A percentile compares a stretch with the other conserved stretches of the same genome.
phyloP scores from a whole-genome alignment of 371 early-diverging fungal species.

The Blakeslea trispora region DNA sequence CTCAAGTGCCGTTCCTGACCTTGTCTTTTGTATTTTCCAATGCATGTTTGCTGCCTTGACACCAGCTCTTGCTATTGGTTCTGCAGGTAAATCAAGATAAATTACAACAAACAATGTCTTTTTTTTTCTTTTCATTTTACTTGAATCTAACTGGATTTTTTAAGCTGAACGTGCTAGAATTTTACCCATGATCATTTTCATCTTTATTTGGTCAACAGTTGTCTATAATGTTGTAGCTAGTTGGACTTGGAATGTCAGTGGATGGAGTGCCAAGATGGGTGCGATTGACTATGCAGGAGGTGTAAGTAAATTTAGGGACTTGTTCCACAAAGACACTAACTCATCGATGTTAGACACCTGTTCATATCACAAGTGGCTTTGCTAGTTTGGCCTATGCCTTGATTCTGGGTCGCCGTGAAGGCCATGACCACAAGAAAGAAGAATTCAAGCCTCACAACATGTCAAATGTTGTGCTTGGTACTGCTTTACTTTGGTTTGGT shows the following conservation, averaged over 20 bases:
- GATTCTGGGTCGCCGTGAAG: slow-evolving; percentile 79
- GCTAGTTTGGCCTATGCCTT: slow-evolving; percentile 87
- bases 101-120: background rate
- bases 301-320: too few relatives aligned
- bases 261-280: slow-evolving; percentile 81
- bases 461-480: slow-evolving; percentile 86
- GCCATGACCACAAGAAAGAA: slow-evolving; percentile 34
- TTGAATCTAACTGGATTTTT: too few relatives aligned
- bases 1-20: slow-evolving; percentile 62
- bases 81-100: slow-evolving; percentile 27
- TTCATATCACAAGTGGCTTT: slow-evolving; percentile 89
- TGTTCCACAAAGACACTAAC: too few relatives aligned
- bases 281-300: slow-evolving; percentile 83
- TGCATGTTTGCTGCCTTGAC: slow-evolving; percentile 87
- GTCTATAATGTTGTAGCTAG: slow-evolving; percentile 89
- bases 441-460: slow-evolving; percentile 88
- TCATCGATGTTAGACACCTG: slow-evolving; percentile 94
- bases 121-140: slow-evolving; percentile 29
- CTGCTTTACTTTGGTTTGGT: slow-evolving; percentile 89
- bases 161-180: slow-evolving; percentile 84
- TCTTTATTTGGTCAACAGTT: slow-evolving; percentile 91
- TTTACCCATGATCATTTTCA: slow-evolving; percentile 83
- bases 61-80: slow-evolving; percentile 90
- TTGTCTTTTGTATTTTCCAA: slow-evolving; percentile 77
- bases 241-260: slow-evolving; percentile 91